These are phyloP conservation scores for Alternaria atra DNA, from an alignment of 2,329 filamentous ascomycete genomes.

Conservation along the genomic window DNA sequence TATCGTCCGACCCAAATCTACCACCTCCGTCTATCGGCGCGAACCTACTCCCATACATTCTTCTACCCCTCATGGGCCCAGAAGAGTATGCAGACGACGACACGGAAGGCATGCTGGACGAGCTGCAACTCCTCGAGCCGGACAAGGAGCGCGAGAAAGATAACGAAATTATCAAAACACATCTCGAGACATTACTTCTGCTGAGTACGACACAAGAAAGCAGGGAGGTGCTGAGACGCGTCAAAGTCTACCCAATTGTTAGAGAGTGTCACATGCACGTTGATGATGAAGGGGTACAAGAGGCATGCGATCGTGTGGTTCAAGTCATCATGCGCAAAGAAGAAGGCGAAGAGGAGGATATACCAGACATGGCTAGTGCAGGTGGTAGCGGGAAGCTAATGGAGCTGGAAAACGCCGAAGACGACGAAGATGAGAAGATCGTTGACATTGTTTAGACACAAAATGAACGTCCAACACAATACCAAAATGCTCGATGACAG, in stretches of 20 bases:
- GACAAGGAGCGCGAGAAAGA: slow-evolving; percentile 89
- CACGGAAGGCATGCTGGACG: slow-evolving; percentile 83
- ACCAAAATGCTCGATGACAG: not conserved
- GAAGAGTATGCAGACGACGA: slow-evolving; percentile 93
- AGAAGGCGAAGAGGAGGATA: slow-evolving; percentile 63
- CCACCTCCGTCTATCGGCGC: slow-evolving; percentile 69
- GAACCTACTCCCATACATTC: slow-evolving; percentile 85
- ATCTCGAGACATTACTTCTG: slow-evolving; percentile 87
- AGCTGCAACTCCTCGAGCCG: slow-evolving; percentile 86
- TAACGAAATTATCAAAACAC: slow-evolving; percentile 78
- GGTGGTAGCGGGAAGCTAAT: slow-evolving; percentile 38
- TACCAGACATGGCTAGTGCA: slow-evolving; percentile 36
- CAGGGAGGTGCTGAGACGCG: slow-evolving; percentile 74
- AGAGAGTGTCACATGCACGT: slow-evolving; percentile 84
- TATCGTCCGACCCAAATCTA: slow-evolving; percentile 41
- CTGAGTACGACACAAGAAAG: slow-evolving; percentile 80
- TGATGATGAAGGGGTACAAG: slow-evolving; percentile 79
- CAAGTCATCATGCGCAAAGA: slow-evolving; percentile 88
- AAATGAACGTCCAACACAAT: slow-evolving; percentile 3
- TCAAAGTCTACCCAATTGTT: slow-evolving; percentile 89
- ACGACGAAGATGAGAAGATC: slow-evolving; percentile 50
- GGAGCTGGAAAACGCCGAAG: slow-evolving; percentile 41
- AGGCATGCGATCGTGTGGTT: slow-evolving; percentile 88
- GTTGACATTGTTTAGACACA: slow-evolving; percentile 40
- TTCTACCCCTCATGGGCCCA: slow-evolving; percentile 85